Conservation (phyloP, 495 filamentous ascomycete species). For the Astrocystis sublimbata region DNA sequence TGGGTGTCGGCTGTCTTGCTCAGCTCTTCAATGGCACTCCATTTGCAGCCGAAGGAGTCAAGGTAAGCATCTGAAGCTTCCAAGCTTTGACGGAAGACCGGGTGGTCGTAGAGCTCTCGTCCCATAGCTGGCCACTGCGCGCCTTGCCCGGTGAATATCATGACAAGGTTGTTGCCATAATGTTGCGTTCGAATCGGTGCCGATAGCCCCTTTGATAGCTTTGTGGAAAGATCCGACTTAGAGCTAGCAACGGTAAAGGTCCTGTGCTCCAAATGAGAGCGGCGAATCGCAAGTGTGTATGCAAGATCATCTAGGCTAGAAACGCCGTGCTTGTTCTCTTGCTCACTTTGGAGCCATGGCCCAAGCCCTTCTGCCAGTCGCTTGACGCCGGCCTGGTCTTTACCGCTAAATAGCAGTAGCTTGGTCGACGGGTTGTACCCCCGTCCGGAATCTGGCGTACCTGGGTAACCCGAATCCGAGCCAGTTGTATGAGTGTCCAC, state of each 20-base stretch:
- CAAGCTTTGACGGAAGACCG: slow-evolving; percentile 26
- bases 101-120: slow-evolving; percentile 29
- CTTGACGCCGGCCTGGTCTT: neutral
- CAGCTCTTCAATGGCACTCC: slow-evolving; percentile 14
- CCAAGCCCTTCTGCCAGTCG: neutral
- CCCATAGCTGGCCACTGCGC: slow-evolving; percentile 49
- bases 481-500: neutral
- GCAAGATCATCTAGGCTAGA: slow-evolving; percentile 14
- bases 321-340: neutral
- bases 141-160: slow-evolving; percentile 32
- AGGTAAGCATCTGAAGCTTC: slow-evolving; percentile 9
- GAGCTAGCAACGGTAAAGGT: slow-evolving; percentile 19
- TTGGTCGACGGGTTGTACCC: neutral
- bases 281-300: slow-evolving; percentile 22
- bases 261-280: slow-evolving; percentile 22
- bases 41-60: slow-evolving; percentile 2
- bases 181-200: slow-evolving; percentile 13
- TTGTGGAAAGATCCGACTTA: slow-evolving; percentile 5
- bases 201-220: slow-evolving; percentile 8
- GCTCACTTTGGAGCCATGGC: neutral
- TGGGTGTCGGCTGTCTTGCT: neutral
- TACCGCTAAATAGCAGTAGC: neutral
- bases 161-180: slow-evolving; percentile 18
- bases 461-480: neutral
- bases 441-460: neutral